A percentile compares a stretch with the other conserved stretches of the same genome.
These are phyloP conservation scores for Vitis labrusca DNA, from an alignment of 164 flowering plant species.

Conservation along the genomic window DNA sequence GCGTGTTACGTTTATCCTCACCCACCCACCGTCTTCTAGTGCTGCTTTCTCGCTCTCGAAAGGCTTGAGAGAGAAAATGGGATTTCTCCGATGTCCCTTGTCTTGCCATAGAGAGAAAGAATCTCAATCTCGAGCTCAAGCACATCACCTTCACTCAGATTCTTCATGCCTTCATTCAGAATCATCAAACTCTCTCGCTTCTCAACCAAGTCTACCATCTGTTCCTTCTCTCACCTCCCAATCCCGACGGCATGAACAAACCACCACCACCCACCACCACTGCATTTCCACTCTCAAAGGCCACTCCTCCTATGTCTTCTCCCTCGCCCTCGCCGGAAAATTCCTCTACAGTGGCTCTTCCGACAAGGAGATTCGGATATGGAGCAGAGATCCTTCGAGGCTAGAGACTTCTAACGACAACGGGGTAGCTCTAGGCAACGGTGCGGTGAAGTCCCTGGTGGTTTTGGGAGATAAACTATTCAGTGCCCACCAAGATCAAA, in stretches of 20 bases:
- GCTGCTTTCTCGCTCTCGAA: neutral
- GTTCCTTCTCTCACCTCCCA: conserved; percentile 55
- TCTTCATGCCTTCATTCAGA: conserved; percentile 18
- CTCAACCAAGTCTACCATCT: conserved; percentile 65
- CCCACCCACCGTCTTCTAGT: conserved; percentile 2
- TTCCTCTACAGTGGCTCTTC: conserved; percentile 64
- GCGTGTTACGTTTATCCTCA: neutral
- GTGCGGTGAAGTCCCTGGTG: conserved; percentile 43
- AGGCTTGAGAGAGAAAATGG: conserved; percentile 25
- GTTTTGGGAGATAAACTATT: conserved; percentile 30
- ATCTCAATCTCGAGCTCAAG: conserved; percentile 18
- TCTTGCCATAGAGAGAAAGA: conserved; percentile 22
- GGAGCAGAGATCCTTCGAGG: conserved; percentile 27
- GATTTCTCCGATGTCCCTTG: conserved; percentile 37
- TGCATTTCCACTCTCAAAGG: conserved; percentile 57
- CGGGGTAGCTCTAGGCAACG: conserved; percentile 17
- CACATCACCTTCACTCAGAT: conserved; percentile 2
- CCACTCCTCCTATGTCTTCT: conserved; percentile 56
- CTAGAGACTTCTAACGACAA: neutral
- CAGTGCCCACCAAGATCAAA: conserved; percentile 57
- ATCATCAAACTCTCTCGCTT: conserved; percentile 36
- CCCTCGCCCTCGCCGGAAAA: conserved; percentile 54
- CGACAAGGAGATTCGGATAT: conserved; percentile 39
- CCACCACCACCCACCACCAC: conserved; percentile 24
- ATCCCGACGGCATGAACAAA: conserved; percentile 5